Evolutionary conservation across 2,329 filamentous ascomycete genomes (phyloP), one percentile per base, ranked within the genome.

Genomic region (Aspergillus sp.): DNA sequence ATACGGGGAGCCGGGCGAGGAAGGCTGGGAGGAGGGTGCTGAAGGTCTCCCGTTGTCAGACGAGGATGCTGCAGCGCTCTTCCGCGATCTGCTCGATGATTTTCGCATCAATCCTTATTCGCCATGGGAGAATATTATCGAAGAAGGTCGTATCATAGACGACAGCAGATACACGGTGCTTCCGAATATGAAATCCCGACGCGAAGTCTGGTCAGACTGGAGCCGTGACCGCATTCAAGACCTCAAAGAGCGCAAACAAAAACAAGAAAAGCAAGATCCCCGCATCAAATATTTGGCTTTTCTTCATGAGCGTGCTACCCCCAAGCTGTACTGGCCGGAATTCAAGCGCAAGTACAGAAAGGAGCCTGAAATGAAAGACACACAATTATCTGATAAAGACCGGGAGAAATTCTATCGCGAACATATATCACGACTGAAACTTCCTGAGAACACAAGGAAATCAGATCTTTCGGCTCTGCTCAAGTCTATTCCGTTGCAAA

Each of bases 251-350:
- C 79, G 80, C 60, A 84, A 87, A 49, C 85, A 84, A 20, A 83
- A 79, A 52, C 81, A 90, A 62, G 85, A 86, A 67, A 91, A 88
- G 72, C 81, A 82, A 54, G 90, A 97, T 60, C 91, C 93, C 1
- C 77, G 80, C 42, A 85, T 95, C 54, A 82, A 85, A 1, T 98
- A 94, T 65, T 72, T 97, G 51, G 79, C 80, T 0, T 86, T 98
- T 53, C 74, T 98, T 25, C 83, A 91, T 53, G 81, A 85, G 43
- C 81, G 89, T 56, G 91, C 90, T 0, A 93, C 85, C 0, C 85
- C 88, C 0, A 97, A 95, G 70, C 77, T 98, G 1, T 98, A 95
- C 74, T 98, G 93, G 93, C 85, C 88, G 0, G 93, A 98, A 65
- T 98, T 98, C 70, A 89, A 88, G 60, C 79, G 93, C 30, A 98